A percentile compares a stretch with the other conserved stretches of the same genome.
Evolutionary conservation across 176 grass and related monocot genomes (phyloP).

Genomic region (Musa itinerans): DNA sequence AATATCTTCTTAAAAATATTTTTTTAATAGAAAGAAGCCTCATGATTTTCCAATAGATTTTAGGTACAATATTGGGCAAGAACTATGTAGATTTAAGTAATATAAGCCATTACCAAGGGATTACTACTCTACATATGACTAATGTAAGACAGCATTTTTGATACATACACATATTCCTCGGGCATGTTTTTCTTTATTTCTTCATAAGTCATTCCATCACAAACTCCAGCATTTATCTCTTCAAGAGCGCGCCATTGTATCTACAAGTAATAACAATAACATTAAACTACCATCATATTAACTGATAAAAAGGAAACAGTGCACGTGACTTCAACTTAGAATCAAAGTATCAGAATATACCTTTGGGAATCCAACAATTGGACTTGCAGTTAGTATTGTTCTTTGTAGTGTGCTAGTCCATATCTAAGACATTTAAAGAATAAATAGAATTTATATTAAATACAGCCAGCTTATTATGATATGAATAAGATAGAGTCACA

Average conservation of each 20-base stretch:
- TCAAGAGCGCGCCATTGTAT: slow-evolving; percentile 99
- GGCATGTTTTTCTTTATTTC: slow-evolving; percentile 95
- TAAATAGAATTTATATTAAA: slow-evolving; percentile 3
- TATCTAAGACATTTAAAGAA: slow-evolving; percentile 44
- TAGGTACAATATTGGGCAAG: too few species aligned
- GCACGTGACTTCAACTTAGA: slow-evolving; percentile 13
- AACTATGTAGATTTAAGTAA: too few species aligned
- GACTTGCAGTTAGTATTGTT: slow-evolving; percentile 77
- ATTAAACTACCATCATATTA: slow-evolving; percentile 20
- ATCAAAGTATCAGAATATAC: slow-evolving; percentile 24
- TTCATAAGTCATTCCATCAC: slow-evolving; percentile 98
- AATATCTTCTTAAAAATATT: too few species aligned
- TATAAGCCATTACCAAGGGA: too few species aligned
- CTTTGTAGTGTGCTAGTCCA: slow-evolving; percentile 99
- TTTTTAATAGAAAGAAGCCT: too few species aligned
- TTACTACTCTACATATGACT: too few species aligned
- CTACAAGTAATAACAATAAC: slow-evolving; percentile 36
- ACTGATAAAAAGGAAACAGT: slow-evolving; percentile 15
- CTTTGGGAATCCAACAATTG: slow-evolving; percentile 97
- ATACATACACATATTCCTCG: slow-evolving; percentile 80
- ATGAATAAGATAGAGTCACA: neutral
- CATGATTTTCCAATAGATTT: too few species aligned
- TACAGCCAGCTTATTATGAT: too few species aligned
- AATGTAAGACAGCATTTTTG: too few species aligned
- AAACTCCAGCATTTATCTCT: slow-evolving; percentile 85